Base-by-base conservation (phyloP, 176 grass and related monocot species). In the Canna indica region DNA sequence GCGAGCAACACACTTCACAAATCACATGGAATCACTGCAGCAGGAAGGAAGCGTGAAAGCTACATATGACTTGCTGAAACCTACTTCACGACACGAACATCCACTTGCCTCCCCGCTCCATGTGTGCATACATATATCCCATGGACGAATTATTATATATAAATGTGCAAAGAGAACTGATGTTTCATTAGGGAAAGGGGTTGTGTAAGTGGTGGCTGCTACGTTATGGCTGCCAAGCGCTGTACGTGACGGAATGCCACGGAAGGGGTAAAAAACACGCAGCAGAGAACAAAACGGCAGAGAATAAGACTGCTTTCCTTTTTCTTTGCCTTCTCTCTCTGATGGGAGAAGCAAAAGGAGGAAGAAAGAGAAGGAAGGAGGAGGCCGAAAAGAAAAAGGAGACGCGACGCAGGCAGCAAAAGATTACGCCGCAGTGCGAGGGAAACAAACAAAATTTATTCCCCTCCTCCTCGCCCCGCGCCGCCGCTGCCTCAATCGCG, bases 201-300 rank as follows among this genome's bases (percentile, higher is more conserved):
- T 18, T 28, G 56, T 22, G 17, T 64, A 57, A 30, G 50, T 47
- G 39, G 47, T 41, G 42, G 47, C 59, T 67, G 36, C 66, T 53
- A 24, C 42, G 25, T 31, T 58, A 53, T 18, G 50, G 50, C n/a
- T 61, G 74, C 17, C 62, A 24, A 44, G 59, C 12, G 14, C 9
- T 6, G 34, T 27, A 25, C 35, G 28, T 60, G 33, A 74, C 72
- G 57, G 56, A 71, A 48, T 46, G 77, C 63, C 32, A 48, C 7
- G 32, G 42, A 71, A 31, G 64, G 5, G 66, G 71, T 84, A 84
- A 85, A 80, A 64, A 77, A 80, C 77, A 85, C 57, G 66, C 27
- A 63, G 38, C 58, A 80, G 82, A 71, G 65, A 85, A 85, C 77
- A 85, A 85, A 85, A 76, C 58, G 72, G 45, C 82, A 70, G 77